Evolutionary conservation across 139 green algal genomes (phyloP), one percentile per base, ranked within the genome.

Genomic region (Dunaliella sp.): DNA sequence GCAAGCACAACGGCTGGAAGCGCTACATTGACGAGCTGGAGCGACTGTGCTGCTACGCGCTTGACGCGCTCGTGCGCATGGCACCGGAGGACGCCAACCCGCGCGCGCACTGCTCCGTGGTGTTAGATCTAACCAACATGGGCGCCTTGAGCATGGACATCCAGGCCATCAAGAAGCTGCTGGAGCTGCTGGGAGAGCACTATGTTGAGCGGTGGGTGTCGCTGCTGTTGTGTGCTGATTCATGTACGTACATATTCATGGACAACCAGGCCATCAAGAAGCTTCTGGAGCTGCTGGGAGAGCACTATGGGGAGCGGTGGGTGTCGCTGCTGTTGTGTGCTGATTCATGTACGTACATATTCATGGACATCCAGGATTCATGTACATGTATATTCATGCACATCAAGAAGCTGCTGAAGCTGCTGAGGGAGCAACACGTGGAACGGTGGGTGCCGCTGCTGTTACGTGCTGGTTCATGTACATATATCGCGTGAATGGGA

Each of bases 121-220:
- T 92, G 25, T 84, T 92, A 73, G 89, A 92, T 34, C 81, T 92
- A 24, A 83, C 84, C 0, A 85, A 87, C 75, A 86, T 92, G 78
- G 83, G 86, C 30, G 80, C 87, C 7, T 31, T 86, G 31, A 86
- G 38, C 65, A 88, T 92, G 80, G 88, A 91, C 84, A 57, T 89
- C n/a, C 84, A 82, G 34, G 85, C 87, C n/a, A 87, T 92, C 75
- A 77, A 87, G 74, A 79, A 82, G 36, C 82, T 89, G 24, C 89
- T 90, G 73, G 1, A 82, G 48, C 83, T 92, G 31, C 81, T 91
- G 65, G 84, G 83, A 7, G 80, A 86, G 79, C 86, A 89, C 77
- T 90, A 90, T 32, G 84, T 89, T n/a, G 86, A 89, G 81, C 28
- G 80, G 80, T 84, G 81, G 7, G 81, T 37, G 1, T 16, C n/a